Conservation (phyloP, 805 yeast genomes). For the Cyberlindnera petersonii region DNA sequence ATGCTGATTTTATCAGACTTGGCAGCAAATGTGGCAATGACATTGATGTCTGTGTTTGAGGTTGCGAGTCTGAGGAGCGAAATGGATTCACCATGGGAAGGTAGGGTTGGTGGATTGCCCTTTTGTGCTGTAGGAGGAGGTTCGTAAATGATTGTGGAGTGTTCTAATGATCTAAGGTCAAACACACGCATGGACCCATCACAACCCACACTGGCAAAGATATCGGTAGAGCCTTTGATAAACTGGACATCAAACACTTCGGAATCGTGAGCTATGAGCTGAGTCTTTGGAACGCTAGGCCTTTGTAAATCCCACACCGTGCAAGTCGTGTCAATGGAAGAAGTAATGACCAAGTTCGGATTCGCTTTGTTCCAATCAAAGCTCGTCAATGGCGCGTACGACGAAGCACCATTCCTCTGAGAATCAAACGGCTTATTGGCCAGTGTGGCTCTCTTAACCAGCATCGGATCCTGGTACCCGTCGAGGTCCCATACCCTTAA, state of each 20-base stretch:
- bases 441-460: constrained; percentile 39
- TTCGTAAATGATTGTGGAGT: constrained; percentile 91
- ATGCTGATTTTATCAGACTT: constrained; percentile 62
- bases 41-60: constrained; percentile 74
- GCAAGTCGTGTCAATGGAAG: constrained; percentile 94
- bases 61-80: constrained; percentile 72
- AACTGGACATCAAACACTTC: constrained; percentile 93
- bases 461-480: constrained; percentile 21
- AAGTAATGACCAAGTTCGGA: constrained; percentile 68
- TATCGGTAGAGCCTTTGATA: constrained; percentile 63
- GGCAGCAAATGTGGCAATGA: constrained; percentile 77
- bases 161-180: constrained; percentile 85
- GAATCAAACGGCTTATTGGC: constrained; percentile 25
- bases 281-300: constrained; percentile 73
- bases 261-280: constrained; percentile 92
- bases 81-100: constrained; percentile 2
- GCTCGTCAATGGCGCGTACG: constrained; percentile 83
- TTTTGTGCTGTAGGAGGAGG: constrained; percentile 31
- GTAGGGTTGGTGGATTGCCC: background rate
- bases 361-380: constrained; percentile 88
- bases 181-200: constrained; percentile 94
- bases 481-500: constrained; percentile 59
- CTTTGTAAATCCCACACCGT: constrained; percentile 87
- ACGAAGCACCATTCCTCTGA: constrained; percentile 7
- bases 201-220: constrained; percentile 90